A percentile compares a stretch with the other conserved stretches of the same genome.
These are phyloP conservation scores for Ecytonucleospora hepatopenaei DNA, from an alignment of 371 early-diverging fungal species.

Conservation along the genomic window DNA sequence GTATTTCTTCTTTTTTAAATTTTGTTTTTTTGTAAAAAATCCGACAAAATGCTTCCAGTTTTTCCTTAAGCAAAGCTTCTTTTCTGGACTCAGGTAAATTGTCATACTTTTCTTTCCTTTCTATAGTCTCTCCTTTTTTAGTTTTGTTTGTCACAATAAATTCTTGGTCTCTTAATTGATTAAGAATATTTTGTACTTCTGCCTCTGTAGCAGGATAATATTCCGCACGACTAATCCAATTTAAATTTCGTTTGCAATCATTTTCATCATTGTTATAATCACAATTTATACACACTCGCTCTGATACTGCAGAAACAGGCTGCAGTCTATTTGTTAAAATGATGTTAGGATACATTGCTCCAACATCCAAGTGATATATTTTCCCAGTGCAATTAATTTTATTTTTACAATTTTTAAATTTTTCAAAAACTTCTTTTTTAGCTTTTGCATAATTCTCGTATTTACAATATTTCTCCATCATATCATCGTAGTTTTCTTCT, in stretches of 20 bases:
- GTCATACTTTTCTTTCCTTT: conserved; percentile 62
- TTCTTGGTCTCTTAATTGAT: conserved; percentile 67
- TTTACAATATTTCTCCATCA: conserved; percentile 24
- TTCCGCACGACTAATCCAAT: conserved; percentile 94
- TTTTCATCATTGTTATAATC: conserved; percentile 75
- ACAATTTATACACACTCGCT: conserved; percentile 77
- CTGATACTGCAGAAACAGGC: conserved; percentile 84
- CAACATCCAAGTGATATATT: conserved; percentile 97
- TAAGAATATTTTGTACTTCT: conserved; percentile 77
- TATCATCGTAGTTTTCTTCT: conserved; percentile 68
- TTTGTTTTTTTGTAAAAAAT: conserved; percentile 74
- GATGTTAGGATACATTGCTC: conserved; percentile 98
- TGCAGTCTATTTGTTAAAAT: conserved; percentile 95
- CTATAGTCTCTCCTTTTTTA: conserved; percentile 39
- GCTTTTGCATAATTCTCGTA: conserved; percentile 25
- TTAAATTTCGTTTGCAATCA: conserved; percentile 79
- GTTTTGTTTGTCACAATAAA: conserved; percentile 58
- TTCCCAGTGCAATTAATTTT: conserved; percentile 13
- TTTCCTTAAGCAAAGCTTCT: conserved; percentile 64
- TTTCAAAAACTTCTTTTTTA: conserved; percentile 18
- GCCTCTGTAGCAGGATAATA: conserved; percentile 73
- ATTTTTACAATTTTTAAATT: conserved; percentile 14
- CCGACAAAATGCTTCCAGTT: conserved; percentile 71
- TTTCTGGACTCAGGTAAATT: conserved; percentile 63
- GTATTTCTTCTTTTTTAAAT: conserved; percentile 58